A percentile compares a stretch with the other conserved stretches of the same genome.
These are phyloP conservation scores for Xanthoparmelia taractica DNA, from an alignment of 495 filamentous ascomycete genomes.

Conservation along the genomic window DNA sequence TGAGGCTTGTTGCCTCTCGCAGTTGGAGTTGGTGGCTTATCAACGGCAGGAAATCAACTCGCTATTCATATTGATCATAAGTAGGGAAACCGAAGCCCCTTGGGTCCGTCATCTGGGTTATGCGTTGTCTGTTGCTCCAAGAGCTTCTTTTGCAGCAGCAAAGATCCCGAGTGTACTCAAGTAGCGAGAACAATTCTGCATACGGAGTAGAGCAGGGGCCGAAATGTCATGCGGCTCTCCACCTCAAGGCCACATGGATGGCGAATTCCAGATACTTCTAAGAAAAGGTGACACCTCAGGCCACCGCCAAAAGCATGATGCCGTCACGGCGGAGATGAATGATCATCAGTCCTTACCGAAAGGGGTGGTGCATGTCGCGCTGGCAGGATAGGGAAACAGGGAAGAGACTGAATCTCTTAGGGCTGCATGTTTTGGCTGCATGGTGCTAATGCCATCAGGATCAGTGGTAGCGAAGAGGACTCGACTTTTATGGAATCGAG, in stretches of 20 bases:
- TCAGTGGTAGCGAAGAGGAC: conserved; percentile 13
- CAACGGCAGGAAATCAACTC: conserved; percentile 8
- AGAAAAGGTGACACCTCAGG: conserved; percentile 5
- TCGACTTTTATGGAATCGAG: conserved; percentile 1
- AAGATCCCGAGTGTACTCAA: neutral
- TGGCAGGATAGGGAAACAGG: conserved; percentile 4
- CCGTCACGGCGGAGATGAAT: conserved; percentile 17
- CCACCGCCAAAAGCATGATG: conserved; percentile 11
- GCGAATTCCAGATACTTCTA: neutral
- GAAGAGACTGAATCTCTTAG: conserved; percentile 3
- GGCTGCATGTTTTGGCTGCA: conserved; percentile 18
- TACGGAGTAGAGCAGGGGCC: conserved; percentile 8
- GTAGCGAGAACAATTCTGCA: neutral
- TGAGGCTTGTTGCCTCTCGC: conserved; percentile 9
- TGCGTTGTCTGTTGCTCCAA: neutral
- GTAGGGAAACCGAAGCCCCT: neutral
- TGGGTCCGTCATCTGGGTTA: no score
- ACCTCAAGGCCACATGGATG: conserved; percentile 10
- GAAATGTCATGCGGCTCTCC: conserved; percentile 9
- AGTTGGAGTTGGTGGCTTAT: conserved; percentile 11
- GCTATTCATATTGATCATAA: neutral
- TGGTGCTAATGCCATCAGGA: conserved; percentile 16
- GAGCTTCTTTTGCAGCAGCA: neutral
- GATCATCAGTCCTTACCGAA: conserved; percentile 12
- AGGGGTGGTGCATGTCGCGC: conserved; percentile 1